phyloP scores from a whole-genome alignment of 805 yeast genomes.

The Candida dajiaensis region DNA sequence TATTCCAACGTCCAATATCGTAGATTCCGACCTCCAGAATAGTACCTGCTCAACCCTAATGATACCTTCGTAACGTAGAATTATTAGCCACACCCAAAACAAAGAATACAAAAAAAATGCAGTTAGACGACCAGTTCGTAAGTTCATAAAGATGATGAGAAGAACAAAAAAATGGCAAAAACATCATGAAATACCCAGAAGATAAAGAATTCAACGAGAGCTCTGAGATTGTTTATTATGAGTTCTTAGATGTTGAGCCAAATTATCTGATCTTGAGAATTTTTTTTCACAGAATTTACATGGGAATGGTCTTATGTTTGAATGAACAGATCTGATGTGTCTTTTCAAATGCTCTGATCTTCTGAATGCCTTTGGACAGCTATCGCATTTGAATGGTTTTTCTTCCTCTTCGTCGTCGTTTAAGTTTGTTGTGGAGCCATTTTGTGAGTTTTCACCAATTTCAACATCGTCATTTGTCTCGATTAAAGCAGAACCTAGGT shows the following conservation, averaged over 20 bases:
- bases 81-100: not conserved
- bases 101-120: not conserved
- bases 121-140: not conserved
- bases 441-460: not conserved
- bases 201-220: not conserved
- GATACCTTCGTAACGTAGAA: not conserved
- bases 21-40: not conserved
- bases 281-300: slow-evolving; percentile 57
- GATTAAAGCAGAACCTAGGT: slow-evolving; percentile 5
- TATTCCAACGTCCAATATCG: not conserved
- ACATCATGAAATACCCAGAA: not conserved
- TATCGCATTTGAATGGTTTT: slow-evolving; percentile 57
- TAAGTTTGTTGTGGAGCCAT: not conserved
- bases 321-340: slow-evolving; percentile 67
- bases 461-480: not conserved
- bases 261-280: slow-evolving; percentile 57
- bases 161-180: not conserved
- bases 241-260: slow-evolving; percentile 59
- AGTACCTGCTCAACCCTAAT: not conserved
- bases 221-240: slow-evolving; percentile 28
- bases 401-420: slow-evolving; percentile 27
- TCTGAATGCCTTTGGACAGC: slow-evolving; percentile 59
- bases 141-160: not conserved
- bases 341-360: slow-evolving; percentile 74
- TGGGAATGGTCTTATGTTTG: slow-evolving; percentile 62